Evolutionary conservation across 1,139 yeast genomes (phyloP), one percentile per base, ranked within the genome.

Genomic region (Hyphopichia khmerensis): DNA sequence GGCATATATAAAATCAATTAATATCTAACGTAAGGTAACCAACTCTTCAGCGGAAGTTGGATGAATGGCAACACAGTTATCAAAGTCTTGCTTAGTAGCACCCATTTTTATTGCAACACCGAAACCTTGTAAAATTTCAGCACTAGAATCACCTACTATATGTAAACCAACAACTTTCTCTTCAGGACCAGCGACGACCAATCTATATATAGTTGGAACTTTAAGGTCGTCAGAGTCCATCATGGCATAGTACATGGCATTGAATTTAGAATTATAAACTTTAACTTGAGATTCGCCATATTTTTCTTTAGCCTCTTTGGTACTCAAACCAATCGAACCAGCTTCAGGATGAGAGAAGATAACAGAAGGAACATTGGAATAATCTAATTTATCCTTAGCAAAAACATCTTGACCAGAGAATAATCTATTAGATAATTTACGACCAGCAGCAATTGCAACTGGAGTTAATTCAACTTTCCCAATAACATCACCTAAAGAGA

Each of bases 101-200:
- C 99, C 99, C 96, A 87, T 87, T 71, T 90, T 90, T 52, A 93
- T 73, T 44, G 99, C 99, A 42, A 90, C 99, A 44, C 98, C 99
- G 59, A 93, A 93, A 31, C 99, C 99, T 75, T 93, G 99, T 55
- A 93, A 77, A 48, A 95, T 90, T 67, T 93, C 99, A 33, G 96
- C 81, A 48, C 95, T 82, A 11, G 80, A 68, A 57, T 90, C 97
- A 46, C 99, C 99, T 50, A 91, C 87, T 44, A 93, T 68, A 64
- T 93, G 99, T 54, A 93, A 72, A 33, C 99, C 99, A 48, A 95
- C 95, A 42, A 93, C 96, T 67, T 89, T 91, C 65, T 93, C 99
- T 36, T 88, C 83, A 36, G 78, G 69, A 14, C 97, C 96, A 36
- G 83, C 78, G 59, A 82, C 79, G 36, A 93, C 74, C 45, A 93